Percentiles rank a stretch among this genome's conserved stretches.
phyloP scores from a whole-genome alignment of 306 rosid species.

The Pyrus pyrifolia region DNA sequence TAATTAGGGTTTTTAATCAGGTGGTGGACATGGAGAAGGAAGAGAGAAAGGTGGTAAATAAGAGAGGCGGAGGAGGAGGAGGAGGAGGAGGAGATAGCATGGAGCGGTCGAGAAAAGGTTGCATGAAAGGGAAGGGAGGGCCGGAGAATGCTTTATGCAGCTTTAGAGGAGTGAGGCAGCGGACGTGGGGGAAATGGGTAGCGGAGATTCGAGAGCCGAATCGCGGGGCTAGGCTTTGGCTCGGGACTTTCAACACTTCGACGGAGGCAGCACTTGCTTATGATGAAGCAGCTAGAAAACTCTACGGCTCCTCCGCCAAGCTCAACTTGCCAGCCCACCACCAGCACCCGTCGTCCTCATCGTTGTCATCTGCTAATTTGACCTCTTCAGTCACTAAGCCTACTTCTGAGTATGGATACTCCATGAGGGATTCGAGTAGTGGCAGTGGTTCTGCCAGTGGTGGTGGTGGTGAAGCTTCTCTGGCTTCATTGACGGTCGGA shows the following conservation, averaged over 20 bases:
- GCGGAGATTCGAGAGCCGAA: conserved; percentile 28
- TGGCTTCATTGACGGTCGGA: neutral
- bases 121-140: conserved; percentile 33
- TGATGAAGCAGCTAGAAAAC: conserved; percentile 21
- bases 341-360: neutral
- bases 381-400: neutral
- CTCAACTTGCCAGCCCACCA: conserved; percentile 16
- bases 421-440: neutral
- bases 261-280: conserved; percentile 26
- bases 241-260: conserved; percentile 31
- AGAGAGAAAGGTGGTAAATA: neutral
- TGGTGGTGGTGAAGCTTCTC: neutral
- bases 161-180: conserved; percentile 30
- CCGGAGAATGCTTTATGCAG: conserved; percentile 18
- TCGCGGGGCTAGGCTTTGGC: conserved; percentile 24
- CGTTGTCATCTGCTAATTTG: neutral
- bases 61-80: neutral
- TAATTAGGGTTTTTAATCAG: too few relatives aligned
- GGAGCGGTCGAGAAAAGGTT: conserved; percentile 23
- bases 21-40: neutral
- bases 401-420: neutral
- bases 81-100: neutral
- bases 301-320: conserved; percentile 19
- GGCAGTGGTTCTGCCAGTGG: too few relatives aligned
- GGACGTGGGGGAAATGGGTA: conserved; percentile 40